Base-by-base conservation (phyloP, 495 filamentous ascomycete genomes). In the Penicillium crystallinum region DNA sequence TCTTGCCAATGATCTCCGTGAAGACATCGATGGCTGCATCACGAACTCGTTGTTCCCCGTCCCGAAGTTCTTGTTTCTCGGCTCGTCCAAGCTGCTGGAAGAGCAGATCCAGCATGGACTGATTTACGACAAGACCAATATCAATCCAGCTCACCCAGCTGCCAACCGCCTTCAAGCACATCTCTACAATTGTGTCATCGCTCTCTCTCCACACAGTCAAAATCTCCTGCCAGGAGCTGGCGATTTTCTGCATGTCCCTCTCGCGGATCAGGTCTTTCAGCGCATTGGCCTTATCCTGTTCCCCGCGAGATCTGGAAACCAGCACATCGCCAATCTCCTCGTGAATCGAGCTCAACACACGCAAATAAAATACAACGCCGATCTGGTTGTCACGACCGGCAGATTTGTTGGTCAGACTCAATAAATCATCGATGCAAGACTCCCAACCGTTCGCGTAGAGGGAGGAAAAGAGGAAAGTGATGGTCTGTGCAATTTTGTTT, bases 111-210 rank as follows among this genome's bases (percentile, higher is more conserved):
- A 97, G 77, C 75, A 95, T 88, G 35, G 83, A 81, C 58, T 92
- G 83, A 65, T 95, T 93, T 55, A 97, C 87, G 38, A 97, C 83
- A 34, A 99, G 76, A 17, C 85, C 85, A 57, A 99, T 97, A 58
- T 97, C 95, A 53, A 91, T 92, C 93, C 93, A 99, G 77, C 88
- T 90, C 40, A 95, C 91, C 95, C 95, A 99, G 63, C 89, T 88
- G 17, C 89, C 90, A 41, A 97, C 83, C 11, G 89, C 83, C 69
- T 85, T 90, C 25, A 99, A 78, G 55, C 85, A 91, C 78, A 91
- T 83, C 69, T 96, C 90, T 18, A 93, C 77, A 52, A 97, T 77
- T 18, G 61, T 63, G 56, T 91, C 82, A 57, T 95, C 82, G 35
- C 80, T 81, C 49, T 84, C 83, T 51, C 78, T 79, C 83, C 91